A percentile compares a stretch with the other conserved stretches of the same genome.
phyloP scores from a whole-genome alignment of 78 protist species.

The Speleostelium caveatum region DNA sequence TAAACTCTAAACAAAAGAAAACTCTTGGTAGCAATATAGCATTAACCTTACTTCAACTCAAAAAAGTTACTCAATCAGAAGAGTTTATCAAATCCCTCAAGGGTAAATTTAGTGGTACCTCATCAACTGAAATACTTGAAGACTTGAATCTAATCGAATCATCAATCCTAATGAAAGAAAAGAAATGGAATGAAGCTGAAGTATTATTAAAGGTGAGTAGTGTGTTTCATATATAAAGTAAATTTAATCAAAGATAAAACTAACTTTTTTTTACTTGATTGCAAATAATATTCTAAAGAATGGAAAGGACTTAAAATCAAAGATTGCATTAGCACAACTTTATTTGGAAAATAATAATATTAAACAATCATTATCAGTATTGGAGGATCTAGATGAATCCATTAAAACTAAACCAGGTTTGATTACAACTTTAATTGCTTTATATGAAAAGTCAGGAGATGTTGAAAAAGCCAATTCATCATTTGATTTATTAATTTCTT shows the following conservation, averaged over 20 bases:
- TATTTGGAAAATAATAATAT: constrained; percentile 19
- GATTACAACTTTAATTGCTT: constrained; percentile 41
- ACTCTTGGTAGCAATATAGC: constrained; percentile 12
- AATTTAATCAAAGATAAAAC: neutral
- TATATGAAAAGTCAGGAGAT: constrained; percentile 64
- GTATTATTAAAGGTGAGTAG: neutral
- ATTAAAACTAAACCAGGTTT: constrained; percentile 39
- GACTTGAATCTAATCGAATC: constrained; percentile 32
- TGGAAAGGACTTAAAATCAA: neutral
- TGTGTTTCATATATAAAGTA: neutral
- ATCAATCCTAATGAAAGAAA: constrained; percentile 21
- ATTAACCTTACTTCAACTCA: constrained; percentile 18
- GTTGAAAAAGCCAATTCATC: constrained; percentile 24
- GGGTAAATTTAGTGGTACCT: neutral
- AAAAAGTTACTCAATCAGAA: constrained; percentile 54
- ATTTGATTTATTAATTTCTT: constrained; percentile 15
- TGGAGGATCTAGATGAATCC: constrained; percentile 18
- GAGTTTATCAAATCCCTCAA: constrained; percentile 35
- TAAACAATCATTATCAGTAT: constrained; percentile 15
- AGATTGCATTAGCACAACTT: constrained; percentile 38
- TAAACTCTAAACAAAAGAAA: constrained; percentile 35
- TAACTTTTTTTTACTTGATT: neutral
- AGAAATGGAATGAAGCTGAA: constrained; percentile 70
- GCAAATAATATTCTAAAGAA: neutral
- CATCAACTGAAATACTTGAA: neutral